Evolutionary conservation across 192 early-diverging fungal genomes (phyloP).

Genomic region (Backusella tuberculispora): DNA sequence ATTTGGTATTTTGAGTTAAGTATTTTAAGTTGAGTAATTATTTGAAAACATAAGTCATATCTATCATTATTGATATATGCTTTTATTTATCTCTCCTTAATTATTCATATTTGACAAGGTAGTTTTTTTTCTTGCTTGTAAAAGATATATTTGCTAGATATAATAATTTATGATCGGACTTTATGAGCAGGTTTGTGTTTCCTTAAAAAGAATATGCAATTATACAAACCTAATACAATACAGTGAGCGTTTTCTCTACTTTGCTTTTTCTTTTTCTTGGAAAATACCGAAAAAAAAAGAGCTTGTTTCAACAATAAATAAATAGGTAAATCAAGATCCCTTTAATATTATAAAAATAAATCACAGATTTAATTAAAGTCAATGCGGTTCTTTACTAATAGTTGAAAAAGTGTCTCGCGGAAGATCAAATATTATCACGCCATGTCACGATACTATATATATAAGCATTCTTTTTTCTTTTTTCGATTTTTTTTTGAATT

Average conservation of each 20-base stretch:
- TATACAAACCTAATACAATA: not conserved
- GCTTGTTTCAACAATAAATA: not conserved
- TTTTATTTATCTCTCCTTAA: not conserved
- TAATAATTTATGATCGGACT: not conserved
- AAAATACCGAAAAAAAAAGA: not conserved
- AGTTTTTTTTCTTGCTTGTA: not conserved
- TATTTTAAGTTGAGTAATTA: not conserved
- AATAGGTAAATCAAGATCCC: not conserved
- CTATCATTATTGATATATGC: not conserved
- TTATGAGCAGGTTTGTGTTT: not conserved
- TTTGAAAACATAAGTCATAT: not conserved
- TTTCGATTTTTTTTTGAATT: slow-evolving; percentile 5
- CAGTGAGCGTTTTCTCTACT: not conserved
- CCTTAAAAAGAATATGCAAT: not conserved
- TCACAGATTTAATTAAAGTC: not conserved
- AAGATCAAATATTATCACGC: slow-evolving; percentile 23
- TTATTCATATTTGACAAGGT: not conserved
- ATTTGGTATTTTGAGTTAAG: not conserved
- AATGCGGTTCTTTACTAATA: not conserved
- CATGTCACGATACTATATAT: not conserved
- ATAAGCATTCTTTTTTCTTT: not conserved
- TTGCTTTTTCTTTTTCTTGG: not conserved
- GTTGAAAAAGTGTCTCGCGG: slow-evolving; percentile 8
- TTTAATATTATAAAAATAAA: not conserved
- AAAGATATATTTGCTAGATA: not conserved